phyloP scores from a whole-genome alignment of 345 rosid genomes.

The Pseudoturritis turrita region DNA sequence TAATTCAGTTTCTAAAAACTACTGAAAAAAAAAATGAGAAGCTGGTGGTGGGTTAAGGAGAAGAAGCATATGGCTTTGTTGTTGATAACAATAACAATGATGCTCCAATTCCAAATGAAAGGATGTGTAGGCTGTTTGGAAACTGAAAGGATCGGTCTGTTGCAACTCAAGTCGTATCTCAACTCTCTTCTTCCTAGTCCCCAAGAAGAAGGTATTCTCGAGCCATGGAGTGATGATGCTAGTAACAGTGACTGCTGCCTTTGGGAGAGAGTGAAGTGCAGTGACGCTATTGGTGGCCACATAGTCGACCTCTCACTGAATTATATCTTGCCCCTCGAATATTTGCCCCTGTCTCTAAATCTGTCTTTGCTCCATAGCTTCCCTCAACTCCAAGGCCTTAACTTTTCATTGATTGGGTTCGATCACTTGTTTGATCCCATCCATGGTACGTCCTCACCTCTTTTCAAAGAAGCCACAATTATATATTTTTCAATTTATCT shows the following conservation, averaged over 20 bases:
- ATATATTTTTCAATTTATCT: no score
- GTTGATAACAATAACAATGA: constrained; percentile 10
- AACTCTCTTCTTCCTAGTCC: background rate
- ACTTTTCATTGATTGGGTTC: constrained; percentile 12
- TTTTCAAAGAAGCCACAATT: no score
- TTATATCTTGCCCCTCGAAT: no score
- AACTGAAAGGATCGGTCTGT: constrained; percentile 1
- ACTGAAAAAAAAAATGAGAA: background rate
- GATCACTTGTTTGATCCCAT: background rate
- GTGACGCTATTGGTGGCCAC: background rate
- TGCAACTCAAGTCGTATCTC: constrained; percentile 16
- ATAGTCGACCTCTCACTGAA: constrained; percentile 7
- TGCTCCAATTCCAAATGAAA: background rate
- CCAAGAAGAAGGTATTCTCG: background rate
- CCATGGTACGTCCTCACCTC: background rate
- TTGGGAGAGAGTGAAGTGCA: constrained; percentile 29
- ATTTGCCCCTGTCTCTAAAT: background rate
- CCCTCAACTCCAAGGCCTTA: constrained; percentile 11
- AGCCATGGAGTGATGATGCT: background rate
- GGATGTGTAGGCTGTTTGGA: constrained; percentile 5
- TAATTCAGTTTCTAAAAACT: background rate
- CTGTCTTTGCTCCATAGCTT: constrained; percentile 16
- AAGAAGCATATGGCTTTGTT: background rate
- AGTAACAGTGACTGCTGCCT: constrained; percentile 3
- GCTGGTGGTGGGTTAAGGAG: no score